phyloP scores from a whole-genome alignment of 2,329 filamentous ascomycete genomes.

The Neopestalotiopsis rosae region DNA sequence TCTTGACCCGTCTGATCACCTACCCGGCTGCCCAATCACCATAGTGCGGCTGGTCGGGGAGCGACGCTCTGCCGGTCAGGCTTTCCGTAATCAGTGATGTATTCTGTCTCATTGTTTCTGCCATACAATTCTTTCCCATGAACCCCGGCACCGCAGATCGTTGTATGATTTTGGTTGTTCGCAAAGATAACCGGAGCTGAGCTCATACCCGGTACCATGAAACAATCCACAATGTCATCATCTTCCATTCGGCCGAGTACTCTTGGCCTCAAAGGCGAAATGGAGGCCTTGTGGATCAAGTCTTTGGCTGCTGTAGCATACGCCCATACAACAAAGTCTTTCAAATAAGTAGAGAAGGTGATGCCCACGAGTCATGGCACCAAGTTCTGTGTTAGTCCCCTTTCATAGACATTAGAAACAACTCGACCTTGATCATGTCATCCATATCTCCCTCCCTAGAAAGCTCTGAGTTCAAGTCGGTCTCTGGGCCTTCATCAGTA shows the following conservation, averaged over 20 bases:
- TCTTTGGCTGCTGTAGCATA: background rate
- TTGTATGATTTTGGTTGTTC: background rate
- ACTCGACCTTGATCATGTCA: no score
- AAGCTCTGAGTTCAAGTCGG: background rate
- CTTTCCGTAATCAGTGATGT: no score
- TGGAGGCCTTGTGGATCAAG: background rate
- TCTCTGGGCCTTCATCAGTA: background rate
- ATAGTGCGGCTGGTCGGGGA: no score
- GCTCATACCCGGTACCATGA: background rate
- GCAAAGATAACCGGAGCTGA: slow-evolving; percentile 1
- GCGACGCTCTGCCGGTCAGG: no score
- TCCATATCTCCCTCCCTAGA: no score
- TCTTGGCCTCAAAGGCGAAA: background rate
- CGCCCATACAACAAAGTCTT: background rate
- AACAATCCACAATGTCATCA: slow-evolving; percentile 1
- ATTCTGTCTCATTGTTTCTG: background rate
- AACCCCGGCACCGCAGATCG: background rate
- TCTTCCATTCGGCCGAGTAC: background rate
- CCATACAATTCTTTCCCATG: background rate
- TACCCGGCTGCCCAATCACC: no score
- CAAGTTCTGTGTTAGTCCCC: no score
- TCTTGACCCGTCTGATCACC: no score
- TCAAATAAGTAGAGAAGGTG: background rate
- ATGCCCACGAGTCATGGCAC: background rate
- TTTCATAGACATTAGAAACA: no score